Evolutionary conservation across 768 basidiomycete species (phyloP).

Genomic region (Tephrocybe sp.): DNA sequence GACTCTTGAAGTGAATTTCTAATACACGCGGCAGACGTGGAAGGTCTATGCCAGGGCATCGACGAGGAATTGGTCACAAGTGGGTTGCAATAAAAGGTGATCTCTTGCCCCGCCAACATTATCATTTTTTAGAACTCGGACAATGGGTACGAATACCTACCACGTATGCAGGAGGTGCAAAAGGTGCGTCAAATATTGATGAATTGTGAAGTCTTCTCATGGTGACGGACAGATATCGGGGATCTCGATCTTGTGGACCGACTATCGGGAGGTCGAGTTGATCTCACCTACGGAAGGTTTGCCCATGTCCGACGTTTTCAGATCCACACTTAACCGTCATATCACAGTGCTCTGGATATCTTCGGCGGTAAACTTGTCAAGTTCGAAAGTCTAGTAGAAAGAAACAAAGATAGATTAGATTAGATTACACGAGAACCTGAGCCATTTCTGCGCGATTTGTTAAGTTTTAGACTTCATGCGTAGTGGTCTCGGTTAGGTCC

Average conservation of each 20-base stretch:
- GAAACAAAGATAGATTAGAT: constrained; percentile 23
- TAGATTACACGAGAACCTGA: constrained; percentile 30
- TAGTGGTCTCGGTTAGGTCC: constrained; percentile 3
- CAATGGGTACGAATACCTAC: constrained; percentile 90
- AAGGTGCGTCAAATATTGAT: constrained; percentile 44
- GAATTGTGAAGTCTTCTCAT: background rate
- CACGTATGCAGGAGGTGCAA: constrained; percentile 97
- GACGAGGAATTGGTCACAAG: constrained; percentile 85
- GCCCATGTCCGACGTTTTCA: background rate
- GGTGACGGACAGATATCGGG: constrained; percentile 53
- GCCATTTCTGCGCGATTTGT: background rate
- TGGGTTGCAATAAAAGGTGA: constrained; percentile 37
- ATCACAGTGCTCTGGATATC: constrained; percentile 55
- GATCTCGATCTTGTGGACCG: constrained; percentile 80
- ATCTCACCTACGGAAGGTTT: constrained; percentile 83
- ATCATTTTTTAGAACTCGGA: constrained; percentile 78
- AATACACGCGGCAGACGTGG: constrained; percentile 97
- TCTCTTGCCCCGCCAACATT: too few species aligned
- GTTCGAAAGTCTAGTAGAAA: constrained; percentile 36
- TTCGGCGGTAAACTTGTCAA: constrained; percentile 66
- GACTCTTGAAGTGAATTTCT: constrained; percentile 74
- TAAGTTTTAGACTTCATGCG: background rate
- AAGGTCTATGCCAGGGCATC: constrained; percentile 94
- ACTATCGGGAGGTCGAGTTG: constrained; percentile 81
- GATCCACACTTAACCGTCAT: background rate